Evolutionary conservation across 2,329 filamentous ascomycete genomes (phyloP).

Genomic region (Tolypocladium album): DNA sequence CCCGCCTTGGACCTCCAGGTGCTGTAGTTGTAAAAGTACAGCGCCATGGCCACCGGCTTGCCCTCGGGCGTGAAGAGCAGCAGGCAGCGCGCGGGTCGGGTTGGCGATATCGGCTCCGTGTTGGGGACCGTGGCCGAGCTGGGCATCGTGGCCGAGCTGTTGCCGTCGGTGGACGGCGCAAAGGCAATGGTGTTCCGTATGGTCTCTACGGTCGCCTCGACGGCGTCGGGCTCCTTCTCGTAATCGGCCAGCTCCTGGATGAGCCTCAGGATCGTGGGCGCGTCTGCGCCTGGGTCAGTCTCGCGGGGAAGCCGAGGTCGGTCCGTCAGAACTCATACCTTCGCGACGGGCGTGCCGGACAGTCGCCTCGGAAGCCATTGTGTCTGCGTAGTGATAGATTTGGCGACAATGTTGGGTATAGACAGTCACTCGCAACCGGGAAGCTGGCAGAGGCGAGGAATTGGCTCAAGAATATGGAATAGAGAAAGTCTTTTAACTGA

Average conservation of each 20-base stretch:
- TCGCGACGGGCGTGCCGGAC: slow-evolving; percentile 42
- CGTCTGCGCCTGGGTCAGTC: slow-evolving; percentile 42
- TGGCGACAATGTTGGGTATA: too few species aligned
- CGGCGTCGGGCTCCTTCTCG: slow-evolving; percentile 63
- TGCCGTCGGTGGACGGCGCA: slow-evolving; percentile 39
- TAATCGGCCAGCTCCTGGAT: slow-evolving; percentile 83
- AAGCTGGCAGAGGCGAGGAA: background rate
- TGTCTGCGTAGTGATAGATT: background rate
- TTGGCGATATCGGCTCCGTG: slow-evolving; percentile 43
- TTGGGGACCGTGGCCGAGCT: slow-evolving; percentile 30
- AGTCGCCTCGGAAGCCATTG: slow-evolving; percentile 3
- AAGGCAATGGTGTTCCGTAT: slow-evolving; percentile 73
- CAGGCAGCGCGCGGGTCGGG: slow-evolving; percentile 64
- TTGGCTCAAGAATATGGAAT: background rate
- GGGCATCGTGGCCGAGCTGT: slow-evolving; percentile 23
- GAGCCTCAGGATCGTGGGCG: slow-evolving; percentile 67
- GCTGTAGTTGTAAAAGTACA: slow-evolving; percentile 94
- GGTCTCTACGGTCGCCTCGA: slow-evolving; percentile 67
- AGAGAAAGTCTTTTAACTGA: background rate
- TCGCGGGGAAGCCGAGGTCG: slow-evolving; percentile 2
- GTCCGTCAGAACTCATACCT: slow-evolving; percentile 28
- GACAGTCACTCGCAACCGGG: background rate
- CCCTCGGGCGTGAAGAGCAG: slow-evolving; percentile 45
- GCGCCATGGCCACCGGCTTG: slow-evolving; percentile 59
- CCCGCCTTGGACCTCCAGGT: slow-evolving; percentile 84